Evolutionary conservation across 805 yeast species (phyloP).

Genomic region (Ogataea pignaliae): DNA sequence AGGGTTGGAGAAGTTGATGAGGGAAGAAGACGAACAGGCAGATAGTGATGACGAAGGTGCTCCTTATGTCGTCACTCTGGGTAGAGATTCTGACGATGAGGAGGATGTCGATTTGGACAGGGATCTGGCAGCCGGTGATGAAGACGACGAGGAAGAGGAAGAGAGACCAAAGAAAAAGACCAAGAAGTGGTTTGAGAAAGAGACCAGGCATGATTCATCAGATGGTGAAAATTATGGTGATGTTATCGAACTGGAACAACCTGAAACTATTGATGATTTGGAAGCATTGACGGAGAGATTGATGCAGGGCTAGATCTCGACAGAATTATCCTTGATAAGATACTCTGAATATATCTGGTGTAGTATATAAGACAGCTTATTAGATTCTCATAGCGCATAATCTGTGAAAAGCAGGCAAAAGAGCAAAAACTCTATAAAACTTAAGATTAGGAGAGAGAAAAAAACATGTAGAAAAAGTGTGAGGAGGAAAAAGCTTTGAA

Average conservation of each 20-base stretch:
- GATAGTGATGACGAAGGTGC: slow-evolving; percentile 29
- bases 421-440: too few relatives aligned
- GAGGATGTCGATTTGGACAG: slow-evolving; percentile 36
- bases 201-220: slow-evolving; percentile 11
- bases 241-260: slow-evolving; percentile 76
- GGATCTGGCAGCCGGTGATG: slow-evolving; percentile 38
- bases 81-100: slow-evolving; percentile 18
- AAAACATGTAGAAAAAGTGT: too few relatives aligned
- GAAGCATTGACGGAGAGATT: slow-evolving; percentile 74
- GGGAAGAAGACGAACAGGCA: slow-evolving; percentile 35
- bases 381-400: too few relatives aligned
- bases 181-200: slow-evolving; percentile 47
- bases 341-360: not conserved
- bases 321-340: not conserved
- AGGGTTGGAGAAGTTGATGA: slow-evolving; percentile 61
- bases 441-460: too few relatives aligned
- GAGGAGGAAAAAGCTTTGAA: too few relatives aligned
- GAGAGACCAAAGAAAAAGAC: slow-evolving; percentile 32
- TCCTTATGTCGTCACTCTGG: slow-evolving; percentile 23
- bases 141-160: slow-evolving; percentile 34
- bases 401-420: too few relatives aligned
- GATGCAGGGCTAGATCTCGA: slow-evolving; percentile 21
- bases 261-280: slow-evolving; percentile 87
- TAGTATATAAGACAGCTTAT: not conserved
- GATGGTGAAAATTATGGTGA: slow-evolving; percentile 25